Conservation (phyloP, 2,329 filamentous ascomycete genomes). For the Scedosporium apiospermum region DNA sequence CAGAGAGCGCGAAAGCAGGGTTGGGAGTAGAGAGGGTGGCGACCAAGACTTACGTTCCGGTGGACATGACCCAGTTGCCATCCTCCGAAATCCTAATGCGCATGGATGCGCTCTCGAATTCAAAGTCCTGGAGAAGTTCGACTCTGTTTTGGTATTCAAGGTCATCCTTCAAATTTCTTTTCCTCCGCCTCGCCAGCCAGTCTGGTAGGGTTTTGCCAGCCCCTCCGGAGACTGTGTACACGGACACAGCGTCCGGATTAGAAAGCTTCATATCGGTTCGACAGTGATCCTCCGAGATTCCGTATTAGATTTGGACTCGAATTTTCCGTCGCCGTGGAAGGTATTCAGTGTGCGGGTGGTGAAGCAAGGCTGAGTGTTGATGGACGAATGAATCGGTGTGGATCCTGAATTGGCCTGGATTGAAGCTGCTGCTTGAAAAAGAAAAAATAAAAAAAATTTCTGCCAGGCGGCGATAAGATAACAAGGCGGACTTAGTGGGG, state of each 20-base stretch:
- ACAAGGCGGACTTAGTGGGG: conserved; percentile 2
- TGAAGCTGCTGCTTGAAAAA: not conserved
- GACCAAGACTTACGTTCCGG: conserved; percentile 54
- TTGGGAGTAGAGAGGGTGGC: not conserved
- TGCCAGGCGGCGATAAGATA: conserved; percentile 5
- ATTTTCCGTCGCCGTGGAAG: not conserved
- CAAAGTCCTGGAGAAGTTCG: conserved; percentile 93
- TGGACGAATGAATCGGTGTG: not conserved
- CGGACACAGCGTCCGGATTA: conserved; percentile 72
- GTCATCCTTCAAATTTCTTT: conserved; percentile 86
- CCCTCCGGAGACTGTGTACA: conserved; percentile 91
- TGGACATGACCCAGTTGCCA: conserved; percentile 95
- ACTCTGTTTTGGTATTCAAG: conserved; percentile 88
- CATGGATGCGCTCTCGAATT: conserved; percentile 89
- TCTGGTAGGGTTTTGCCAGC: conserved; percentile 83
- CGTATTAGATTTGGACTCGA: not conserved
- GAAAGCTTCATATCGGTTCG: conserved; percentile 62
- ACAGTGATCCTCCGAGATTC: not conserved
- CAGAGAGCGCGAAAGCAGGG: not conserved
- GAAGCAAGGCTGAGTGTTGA: not conserved
- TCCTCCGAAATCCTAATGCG: conserved; percentile 88
- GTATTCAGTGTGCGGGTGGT: not conserved
- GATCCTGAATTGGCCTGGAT: not conserved
- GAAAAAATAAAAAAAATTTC: conserved; percentile 3
- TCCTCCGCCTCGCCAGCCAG: conserved; percentile 85